These are phyloP conservation scores for Boletus rubescentipes DNA, from an alignment of 768 basidiomycete species.

Conservation along the genomic window DNA sequence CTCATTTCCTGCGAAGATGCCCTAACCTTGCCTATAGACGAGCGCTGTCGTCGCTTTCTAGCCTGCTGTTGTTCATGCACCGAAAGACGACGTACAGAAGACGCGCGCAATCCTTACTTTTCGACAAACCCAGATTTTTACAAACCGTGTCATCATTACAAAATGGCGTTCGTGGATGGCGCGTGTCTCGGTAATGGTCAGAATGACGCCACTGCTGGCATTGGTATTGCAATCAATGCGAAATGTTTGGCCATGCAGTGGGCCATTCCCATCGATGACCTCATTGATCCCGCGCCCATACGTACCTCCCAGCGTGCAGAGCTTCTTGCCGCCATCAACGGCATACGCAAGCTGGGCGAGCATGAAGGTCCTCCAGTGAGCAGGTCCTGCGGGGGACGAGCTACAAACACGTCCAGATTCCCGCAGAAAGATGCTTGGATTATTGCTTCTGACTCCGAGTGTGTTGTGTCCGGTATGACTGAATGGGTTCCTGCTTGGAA, in stretches of 20 bases:
- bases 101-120: not conserved
- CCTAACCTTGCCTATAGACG: not conserved
- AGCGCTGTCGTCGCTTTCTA: not conserved
- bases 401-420: not conserved
- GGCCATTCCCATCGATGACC: constrained; percentile 20
- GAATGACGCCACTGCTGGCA: constrained; percentile 26
- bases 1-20: not conserved
- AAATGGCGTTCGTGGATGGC: not conserved
- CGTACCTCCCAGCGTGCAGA: constrained; percentile 24
- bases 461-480: constrained; percentile 1
- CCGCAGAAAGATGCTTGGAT: not conserved
- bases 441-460: not conserved
- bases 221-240: constrained; percentile 24
- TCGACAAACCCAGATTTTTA: not conserved
- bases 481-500: constrained; percentile 4
- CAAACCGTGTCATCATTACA: constrained; percentile 18
- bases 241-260: constrained; percentile 7
- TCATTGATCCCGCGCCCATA: constrained; percentile 11
- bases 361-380: not conserved
- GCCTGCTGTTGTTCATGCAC: not conserved
- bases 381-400: not conserved
- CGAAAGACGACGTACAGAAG: not conserved
- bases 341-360: not conserved
- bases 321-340: not conserved
- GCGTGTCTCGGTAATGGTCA: not conserved